These are phyloP conservation scores for Botrytis pseudocinerea DNA, from an alignment of 2,329 filamentous ascomycete species.

Conservation along the genomic window DNA sequence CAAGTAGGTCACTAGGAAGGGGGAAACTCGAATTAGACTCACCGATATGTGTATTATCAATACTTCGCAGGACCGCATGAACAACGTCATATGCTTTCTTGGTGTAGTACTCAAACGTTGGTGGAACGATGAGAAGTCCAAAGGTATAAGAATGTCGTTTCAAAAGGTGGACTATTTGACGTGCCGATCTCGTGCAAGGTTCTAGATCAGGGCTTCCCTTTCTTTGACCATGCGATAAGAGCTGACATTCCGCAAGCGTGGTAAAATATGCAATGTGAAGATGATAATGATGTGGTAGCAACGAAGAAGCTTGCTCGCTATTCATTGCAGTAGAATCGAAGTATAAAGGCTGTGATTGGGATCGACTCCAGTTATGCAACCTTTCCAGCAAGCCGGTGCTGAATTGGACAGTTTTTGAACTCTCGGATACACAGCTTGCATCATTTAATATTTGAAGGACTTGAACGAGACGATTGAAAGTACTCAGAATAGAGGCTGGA, in stretches of 20 bases:
- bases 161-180: constrained; percentile 42
- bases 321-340: constrained; percentile 31
- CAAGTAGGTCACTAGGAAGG: not conserved
- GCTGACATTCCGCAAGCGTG: constrained; percentile 35
- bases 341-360: constrained; percentile 33
- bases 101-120: constrained; percentile 46
- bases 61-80: constrained; percentile 35
- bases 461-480: constrained; percentile 41
- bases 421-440: constrained; percentile 30
- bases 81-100: constrained; percentile 41
- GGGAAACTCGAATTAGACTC: not conserved
- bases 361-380: constrained; percentile 35
- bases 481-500: constrained; percentile 41
- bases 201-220: constrained; percentile 34
- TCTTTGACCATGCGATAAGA: constrained; percentile 30
- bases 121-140: constrained; percentile 44
- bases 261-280: constrained; percentile 38
- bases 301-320: constrained; percentile 28
- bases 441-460: constrained; percentile 39
- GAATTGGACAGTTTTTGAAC: constrained; percentile 26
- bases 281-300: constrained; percentile 41
- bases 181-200: constrained; percentile 42
- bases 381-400: constrained; percentile 33
- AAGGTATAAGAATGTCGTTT: constrained; percentile 45
- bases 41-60: constrained; percentile 37